phyloP scores from a whole-genome alignment of 2,329 filamentous ascomycete species.

The Arachnopeziza araneosa region DNA sequence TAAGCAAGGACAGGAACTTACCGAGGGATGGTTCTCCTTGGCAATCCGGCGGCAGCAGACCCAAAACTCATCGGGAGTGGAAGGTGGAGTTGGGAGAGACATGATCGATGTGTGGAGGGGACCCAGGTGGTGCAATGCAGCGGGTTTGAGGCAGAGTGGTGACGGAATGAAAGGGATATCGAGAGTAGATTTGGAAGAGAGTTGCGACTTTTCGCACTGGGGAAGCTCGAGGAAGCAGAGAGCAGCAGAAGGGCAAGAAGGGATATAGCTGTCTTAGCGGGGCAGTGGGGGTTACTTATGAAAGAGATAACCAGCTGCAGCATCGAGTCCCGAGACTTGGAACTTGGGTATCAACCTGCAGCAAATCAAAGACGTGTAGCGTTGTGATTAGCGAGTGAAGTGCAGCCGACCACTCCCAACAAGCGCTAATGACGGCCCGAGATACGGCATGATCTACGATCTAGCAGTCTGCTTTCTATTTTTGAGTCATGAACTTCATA shows the following conservation, averaged over 20 bases:
- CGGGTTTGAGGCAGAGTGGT: not conserved
- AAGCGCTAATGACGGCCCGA: not conserved
- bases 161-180: too few relatives aligned
- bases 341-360: not conserved
- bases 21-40: constrained; percentile 6
- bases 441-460: not conserved
- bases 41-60: constrained; percentile 14
- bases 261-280: too few relatives aligned
- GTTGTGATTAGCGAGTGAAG: constrained; percentile 3
- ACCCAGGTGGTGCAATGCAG: not conserved
- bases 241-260: not conserved
- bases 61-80: constrained; percentile 18
- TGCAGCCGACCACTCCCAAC: not conserved
- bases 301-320: not conserved
- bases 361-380: not conserved
- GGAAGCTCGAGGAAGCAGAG: not conserved
- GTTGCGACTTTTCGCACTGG: not conserved
- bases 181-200: too few relatives aligned
- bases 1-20: not conserved
- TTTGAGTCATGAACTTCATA: not conserved
- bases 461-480: not conserved
- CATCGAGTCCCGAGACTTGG: not conserved
- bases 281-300: not conserved
- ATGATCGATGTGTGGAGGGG: not conserved
- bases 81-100: constrained; percentile 3